Evolutionary conservation across 192 early-diverging fungal species (phyloP).

Genomic region (Fimicolochytrium jonesii): DNA sequence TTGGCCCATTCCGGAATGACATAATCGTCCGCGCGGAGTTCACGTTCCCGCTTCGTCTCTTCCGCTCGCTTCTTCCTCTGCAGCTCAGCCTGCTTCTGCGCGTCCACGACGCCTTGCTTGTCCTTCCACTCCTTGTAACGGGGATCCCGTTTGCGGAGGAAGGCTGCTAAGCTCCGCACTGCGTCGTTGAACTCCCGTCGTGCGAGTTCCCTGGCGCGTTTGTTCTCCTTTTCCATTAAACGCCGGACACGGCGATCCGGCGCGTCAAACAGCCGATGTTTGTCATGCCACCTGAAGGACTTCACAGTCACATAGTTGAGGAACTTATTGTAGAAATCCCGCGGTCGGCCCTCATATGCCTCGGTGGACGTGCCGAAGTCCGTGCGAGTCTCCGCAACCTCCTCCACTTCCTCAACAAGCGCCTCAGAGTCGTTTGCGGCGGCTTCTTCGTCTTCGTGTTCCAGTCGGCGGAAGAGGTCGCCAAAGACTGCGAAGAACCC

Average conservation of each 20-base stretch:
- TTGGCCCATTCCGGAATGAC: conserved; percentile 35
- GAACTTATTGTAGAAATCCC: conserved; percentile 61
- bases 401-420: conserved; percentile 30
- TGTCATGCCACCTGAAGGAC: conserved; percentile 92
- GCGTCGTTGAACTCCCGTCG: conserved; percentile 42
- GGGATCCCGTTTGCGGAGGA: conserved; percentile 86
- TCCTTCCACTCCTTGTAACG: conserved; percentile 70
- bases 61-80: conserved; percentile 57
- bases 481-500: conserved; percentile 83
- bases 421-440: conserved; percentile 32
- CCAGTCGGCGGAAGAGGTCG: conserved; percentile 70
- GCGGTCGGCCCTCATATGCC: conserved; percentile 59
- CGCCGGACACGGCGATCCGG: conserved; percentile 76
- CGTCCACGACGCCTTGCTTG: conserved; percentile 48
- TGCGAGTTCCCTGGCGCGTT: conserved; percentile 70
- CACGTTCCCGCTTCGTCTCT: conserved; percentile 37
- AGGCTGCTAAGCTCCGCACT: conserved; percentile 63
- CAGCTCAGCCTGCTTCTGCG: conserved; percentile 59
- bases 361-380: conserved; percentile 71
- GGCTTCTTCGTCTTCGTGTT: conserved; percentile 75
- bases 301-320: conserved; percentile 76
- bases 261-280: conserved; percentile 75
- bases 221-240: conserved; percentile 91
- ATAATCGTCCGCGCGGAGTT: conserved; percentile 24
- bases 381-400: conserved; percentile 33